Evolutionary conservation across 352 stramenopile genomes (phyloP), one percentile per base, ranked within the genome.

Genomic region (Phytophthora tubulina): DNA sequence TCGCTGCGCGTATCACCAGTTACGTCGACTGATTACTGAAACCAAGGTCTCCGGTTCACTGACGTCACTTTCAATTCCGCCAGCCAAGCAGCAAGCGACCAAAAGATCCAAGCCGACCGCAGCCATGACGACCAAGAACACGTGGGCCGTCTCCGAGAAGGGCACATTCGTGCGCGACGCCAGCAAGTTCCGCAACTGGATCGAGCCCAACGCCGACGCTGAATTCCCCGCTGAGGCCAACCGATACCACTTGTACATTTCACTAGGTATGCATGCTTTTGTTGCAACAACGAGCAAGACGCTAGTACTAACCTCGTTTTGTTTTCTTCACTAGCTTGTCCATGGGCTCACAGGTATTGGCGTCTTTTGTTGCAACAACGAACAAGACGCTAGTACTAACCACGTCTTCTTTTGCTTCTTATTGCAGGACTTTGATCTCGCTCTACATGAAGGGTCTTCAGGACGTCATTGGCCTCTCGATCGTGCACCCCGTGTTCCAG

Each of bases 171-270:
- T 91, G 76, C 87, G 87, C 46, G 85, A 93, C 66, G 35, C 81
- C 4, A 92, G 82, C 68, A 87, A 88, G 68, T 94, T 94, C 77
- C 87, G 84, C 80, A 89, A 92, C 76, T 93, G 85, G 84, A 91
- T 94, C 72, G 76, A 92, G 63, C 52, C 82, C 27, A 60, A 70
- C 49, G 54, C 80, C 17, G 82, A 88, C 74, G 85, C 85, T 46
- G 74, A 86, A 65, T 94, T 92, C 72, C 82, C 87, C 1, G 82
- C 87, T 15, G 76, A 91, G 67, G 77, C 72, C 42, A 52, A 68
- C 46, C 85, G 88, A 36, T 95, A 99, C 82, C 97, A 99, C 80
- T 80, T 99, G 31, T 99, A 99, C 84, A 92, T 99, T 36, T 98
- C 95, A 57, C 21, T 27, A 27, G 21, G 21, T 27, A 27, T 27